A percentile compares a stretch with the other conserved stretches of the same genome.
Conservation (phyloP, 257 asterid species). For the Solanum sejunctum region DNA sequence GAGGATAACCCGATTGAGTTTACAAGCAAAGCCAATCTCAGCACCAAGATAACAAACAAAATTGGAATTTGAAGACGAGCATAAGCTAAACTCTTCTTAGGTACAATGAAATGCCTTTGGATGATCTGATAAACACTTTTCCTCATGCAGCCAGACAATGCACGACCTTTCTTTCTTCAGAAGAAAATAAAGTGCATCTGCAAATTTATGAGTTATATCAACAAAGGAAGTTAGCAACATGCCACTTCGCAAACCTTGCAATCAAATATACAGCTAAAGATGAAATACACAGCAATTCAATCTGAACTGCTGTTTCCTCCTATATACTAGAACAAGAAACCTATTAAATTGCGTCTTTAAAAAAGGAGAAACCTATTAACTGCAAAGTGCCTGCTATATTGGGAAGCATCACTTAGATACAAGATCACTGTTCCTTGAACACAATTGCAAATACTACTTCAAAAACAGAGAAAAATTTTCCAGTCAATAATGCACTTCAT, state of each 20-base stretch:
- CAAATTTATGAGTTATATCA: background rate
- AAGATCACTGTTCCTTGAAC: background rate
- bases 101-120: background rate
- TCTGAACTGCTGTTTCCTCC: background rate
- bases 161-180: background rate
- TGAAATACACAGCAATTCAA: background rate
- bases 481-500: background rate
- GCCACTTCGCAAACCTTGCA: background rate
- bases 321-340: background rate
- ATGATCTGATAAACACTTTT: background rate
- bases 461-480: background rate
- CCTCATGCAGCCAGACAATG: background rate
- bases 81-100: background rate
- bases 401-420: background rate
- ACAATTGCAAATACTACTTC: background rate
- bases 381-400: background rate
- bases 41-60: background rate
- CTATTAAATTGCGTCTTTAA: background rate
- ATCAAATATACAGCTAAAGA: background rate
- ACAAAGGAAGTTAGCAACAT: background rate
- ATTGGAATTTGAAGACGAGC: background rate
- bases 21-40: background rate
- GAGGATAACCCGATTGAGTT: background rate
- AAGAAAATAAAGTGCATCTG: background rate
- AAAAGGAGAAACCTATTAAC: background rate